Base-by-base conservation (phyloP, 2,329 filamentous ascomycete species). In the Claviceps monticola region DNA sequence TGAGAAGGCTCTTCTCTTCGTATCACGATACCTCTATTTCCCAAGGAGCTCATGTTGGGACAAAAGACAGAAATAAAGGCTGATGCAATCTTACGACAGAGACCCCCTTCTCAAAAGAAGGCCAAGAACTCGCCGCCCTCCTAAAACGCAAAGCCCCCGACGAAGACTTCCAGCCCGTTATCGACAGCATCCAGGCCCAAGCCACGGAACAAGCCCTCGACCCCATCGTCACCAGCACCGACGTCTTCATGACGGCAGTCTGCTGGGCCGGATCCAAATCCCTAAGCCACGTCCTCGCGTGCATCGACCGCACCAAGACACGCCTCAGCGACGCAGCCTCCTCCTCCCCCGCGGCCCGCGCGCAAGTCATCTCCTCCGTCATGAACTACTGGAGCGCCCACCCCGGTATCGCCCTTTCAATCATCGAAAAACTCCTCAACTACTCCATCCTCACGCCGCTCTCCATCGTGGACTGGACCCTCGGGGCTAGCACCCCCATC, bases 341-440 rank as follows among this genome's bases (percentile, higher is more conserved):
- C 1, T 76, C 81, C 46, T 91, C 86, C 0, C 80, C 88, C 53
- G 76, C 78, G 2, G 89, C 88, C 1, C 82, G 89, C 42, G 79
- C 82, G 43, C 93, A 98, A 68, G 95, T 98, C 61, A 86, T 97
- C 59, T 80, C 84, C 5, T 87, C 87, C 4, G 89, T 97, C 41
- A 87, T 96, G 73, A 76, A 83, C 42, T 98, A 96, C 72, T 98
- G 93, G 93, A 79, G 80, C 46, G 84, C 91, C 36, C 91, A 98
- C 61, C 89, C 91, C 0, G 93, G 93, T 54, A 84, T 94, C 44
- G 93, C 89, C 3, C 80, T 97, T 58, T 87, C 86, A 59, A 95
- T 98, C 60, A 79, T 97, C 53, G 91, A 97, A 73, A 97, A 97
- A 69, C 78, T 98, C 5, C 83, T 98, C 59, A 98, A 97, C 71